Percentiles rank a stretch among this genome's conserved stretches.
These are phyloP conservation scores for Salix koriyanagi DNA, from an alignment of 345 rosid genomes.

Conservation along the genomic window DNA sequence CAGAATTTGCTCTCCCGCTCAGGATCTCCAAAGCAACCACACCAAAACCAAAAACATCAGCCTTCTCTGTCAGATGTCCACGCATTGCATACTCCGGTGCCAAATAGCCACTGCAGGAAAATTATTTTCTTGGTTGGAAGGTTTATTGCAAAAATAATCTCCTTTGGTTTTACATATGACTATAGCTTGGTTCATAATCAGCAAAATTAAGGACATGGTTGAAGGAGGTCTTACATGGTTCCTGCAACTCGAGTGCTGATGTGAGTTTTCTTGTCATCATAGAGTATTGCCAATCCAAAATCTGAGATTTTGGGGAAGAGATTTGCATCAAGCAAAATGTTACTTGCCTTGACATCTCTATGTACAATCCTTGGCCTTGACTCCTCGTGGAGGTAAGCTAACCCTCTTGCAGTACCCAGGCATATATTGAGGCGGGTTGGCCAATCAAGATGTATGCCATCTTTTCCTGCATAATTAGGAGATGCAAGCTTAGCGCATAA, in stretches of 20 bases:
- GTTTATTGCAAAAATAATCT: background rate
- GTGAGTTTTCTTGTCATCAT: slow-evolving; percentile 40
- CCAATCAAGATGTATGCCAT: slow-evolving; percentile 12
- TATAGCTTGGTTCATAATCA: background rate
- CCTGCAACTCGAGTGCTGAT: slow-evolving; percentile 46
- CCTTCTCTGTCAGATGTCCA: slow-evolving; percentile 72
- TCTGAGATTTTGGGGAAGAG: slow-evolving; percentile 40
- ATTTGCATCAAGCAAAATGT: slow-evolving; percentile 25
- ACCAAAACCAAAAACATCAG: slow-evolving; percentile 60
- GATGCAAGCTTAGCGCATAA: background rate
- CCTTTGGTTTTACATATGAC: background rate
- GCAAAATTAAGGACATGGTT: background rate
- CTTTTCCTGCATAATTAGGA: background rate
- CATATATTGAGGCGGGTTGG: slow-evolving; percentile 34
- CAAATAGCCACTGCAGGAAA: slow-evolving; percentile 45
- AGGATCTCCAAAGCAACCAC: slow-evolving; percentile 40
- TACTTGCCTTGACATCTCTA: slow-evolving; percentile 46
- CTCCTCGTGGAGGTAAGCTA: slow-evolving; percentile 40
- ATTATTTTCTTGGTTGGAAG: background rate
- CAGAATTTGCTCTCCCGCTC: slow-evolving; percentile 42
- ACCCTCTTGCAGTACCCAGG: slow-evolving; percentile 22
- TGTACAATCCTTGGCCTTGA: slow-evolving; percentile 41
- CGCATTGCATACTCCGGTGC: slow-evolving; percentile 77
- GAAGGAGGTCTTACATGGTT: slow-evolving; percentile 27
- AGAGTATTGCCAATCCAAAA: slow-evolving; percentile 38